Percentiles rank a stretch among this genome's conserved stretches.
phyloP scores from a whole-genome alignment of 257 asterid species.

The Mentha longifolia region DNA sequence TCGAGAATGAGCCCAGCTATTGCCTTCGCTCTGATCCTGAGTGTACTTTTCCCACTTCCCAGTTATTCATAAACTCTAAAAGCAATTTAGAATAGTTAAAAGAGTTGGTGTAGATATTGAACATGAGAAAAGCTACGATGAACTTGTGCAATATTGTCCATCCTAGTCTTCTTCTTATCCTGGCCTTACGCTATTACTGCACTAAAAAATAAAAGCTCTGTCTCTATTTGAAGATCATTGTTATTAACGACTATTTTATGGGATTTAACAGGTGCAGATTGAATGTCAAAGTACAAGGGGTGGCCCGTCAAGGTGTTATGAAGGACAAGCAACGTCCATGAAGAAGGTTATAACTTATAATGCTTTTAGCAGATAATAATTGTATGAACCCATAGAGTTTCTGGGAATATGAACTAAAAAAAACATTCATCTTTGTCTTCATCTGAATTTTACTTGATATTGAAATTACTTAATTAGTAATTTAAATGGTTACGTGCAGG shows the following conservation, averaged over 20 bases:
- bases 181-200: background rate
- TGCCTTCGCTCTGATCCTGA: background rate
- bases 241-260: background rate
- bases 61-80: background rate
- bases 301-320: slow-evolving; percentile 31
- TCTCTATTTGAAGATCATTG: slow-evolving; percentile 15
- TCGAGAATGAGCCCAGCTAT: slow-evolving; percentile 2
- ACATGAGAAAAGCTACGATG: background rate
- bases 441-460: slow-evolving; percentile 10
- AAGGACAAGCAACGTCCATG: slow-evolving; percentile 42
- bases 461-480: slow-evolving; percentile 13
- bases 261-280: slow-evolving; percentile 58
- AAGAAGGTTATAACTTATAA: slow-evolving; percentile 61
- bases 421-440: background rate
- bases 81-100: background rate
- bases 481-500: slow-evolving; percentile 47
- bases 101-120: slow-evolving; percentile 8
- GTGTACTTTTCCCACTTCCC: too few species aligned
- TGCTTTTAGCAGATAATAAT: slow-evolving; percentile 27
- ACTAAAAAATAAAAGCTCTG: background rate
- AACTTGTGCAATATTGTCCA: slow-evolving; percentile 1
- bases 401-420: background rate
- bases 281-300: slow-evolving; percentile 46
- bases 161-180: slow-evolving; percentile 16
- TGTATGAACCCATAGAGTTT: background rate